Conservation (phyloP, 805 yeast genomes). For the Suhomyces canberraensis region DNA sequence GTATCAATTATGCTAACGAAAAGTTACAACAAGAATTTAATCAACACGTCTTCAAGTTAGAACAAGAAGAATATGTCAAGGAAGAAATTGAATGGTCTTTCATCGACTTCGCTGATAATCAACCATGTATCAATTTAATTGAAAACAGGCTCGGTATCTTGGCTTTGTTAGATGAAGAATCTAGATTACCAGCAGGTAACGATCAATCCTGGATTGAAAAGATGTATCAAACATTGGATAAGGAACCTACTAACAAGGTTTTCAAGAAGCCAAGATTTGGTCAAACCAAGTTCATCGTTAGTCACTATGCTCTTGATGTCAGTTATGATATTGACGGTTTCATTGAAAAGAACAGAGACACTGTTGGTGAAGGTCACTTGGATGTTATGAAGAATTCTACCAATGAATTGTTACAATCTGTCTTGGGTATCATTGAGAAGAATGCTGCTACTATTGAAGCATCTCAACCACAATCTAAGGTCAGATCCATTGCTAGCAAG, state of each 20-base stretch:
- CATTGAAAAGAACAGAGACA: slow-evolving; percentile 94
- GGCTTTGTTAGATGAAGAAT: slow-evolving; percentile 89
- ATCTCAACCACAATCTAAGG: slow-evolving; percentile 23
- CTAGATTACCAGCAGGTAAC: slow-evolving; percentile 88
- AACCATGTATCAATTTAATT: slow-evolving; percentile 91
- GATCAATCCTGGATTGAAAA: slow-evolving; percentile 92
- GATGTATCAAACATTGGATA: slow-evolving; percentile 79
- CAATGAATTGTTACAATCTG: slow-evolving; percentile 61
- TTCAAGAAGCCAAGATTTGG: slow-evolving; percentile 95
- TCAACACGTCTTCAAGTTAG: slow-evolving; percentile 94
- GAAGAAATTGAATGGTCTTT: slow-evolving; percentile 97
- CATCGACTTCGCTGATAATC: slow-evolving; percentile 93
- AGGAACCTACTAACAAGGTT: slow-evolving; percentile 68
- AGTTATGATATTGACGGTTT: slow-evolving; percentile 90
- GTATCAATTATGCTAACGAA: slow-evolving; percentile 96
- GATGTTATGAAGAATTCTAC: slow-evolving; percentile 73
- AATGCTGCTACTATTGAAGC: slow-evolving; percentile 49
- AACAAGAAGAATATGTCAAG: slow-evolving; percentile 89
- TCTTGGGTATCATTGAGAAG: slow-evolving; percentile 63
- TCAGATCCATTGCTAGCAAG: slow-evolving; percentile 48
- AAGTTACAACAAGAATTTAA: slow-evolving; percentile 96
- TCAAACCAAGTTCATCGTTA: slow-evolving; percentile 81
- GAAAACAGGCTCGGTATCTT: slow-evolving; percentile 87
- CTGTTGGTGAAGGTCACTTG: slow-evolving; percentile 93
- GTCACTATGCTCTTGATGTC: slow-evolving; percentile 94